Base-by-base conservation (phyloP, 495 filamentous ascomycete species). In the Penicillium taxi region DNA sequence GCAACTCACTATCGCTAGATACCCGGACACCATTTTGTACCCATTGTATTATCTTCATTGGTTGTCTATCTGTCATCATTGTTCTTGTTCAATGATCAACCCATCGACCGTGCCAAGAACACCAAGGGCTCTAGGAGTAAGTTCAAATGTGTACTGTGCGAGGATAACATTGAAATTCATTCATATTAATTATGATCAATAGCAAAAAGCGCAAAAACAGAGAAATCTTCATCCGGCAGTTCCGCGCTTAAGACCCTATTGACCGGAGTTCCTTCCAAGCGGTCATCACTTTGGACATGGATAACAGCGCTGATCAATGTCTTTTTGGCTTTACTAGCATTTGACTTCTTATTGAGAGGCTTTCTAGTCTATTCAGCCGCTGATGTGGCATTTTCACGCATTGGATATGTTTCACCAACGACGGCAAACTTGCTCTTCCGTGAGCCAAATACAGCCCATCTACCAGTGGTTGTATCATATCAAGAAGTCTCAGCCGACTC, bases 361-460 rank as follows among this genome's bases (percentile, higher is more conserved):
- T 66, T 72, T 7, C 58, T 79, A 26, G 67, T 81, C 25, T 69
- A 94, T 55, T 75, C 78, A 1, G 78, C 62, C 15, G 55, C 81
- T n/a, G 80, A 93, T 44, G 70, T 91, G 8, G 78, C 86, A 0
- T 93, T 98, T 50, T 80, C 80, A 12, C 72, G 90, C 9, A 64
- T 94, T 20, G 91, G 91, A 9, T 86, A 89, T 56, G 80, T 96
- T 16, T 91, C 88, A 2, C 75, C 83, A 2, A 78, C 69, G 3
- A 82, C 77, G 12, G 91, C 91, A 11, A 87, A 77, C 37, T 58
- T 98, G 24, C 64, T 98, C 24, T 69, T 96, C 21, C 75, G 91
- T 23, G 91, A 96, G 64, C 86, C 89, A 0, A 72, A 93, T 41
- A 57, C 67, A 32, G 53, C 69, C n/a, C 78, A 81, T 43, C 67